A percentile compares a stretch with the other conserved stretches of the same genome.
phyloP scores from a whole-genome alignment of 768 basidiomycete genomes.

The Goffeauzyma gilvescens region DNA sequence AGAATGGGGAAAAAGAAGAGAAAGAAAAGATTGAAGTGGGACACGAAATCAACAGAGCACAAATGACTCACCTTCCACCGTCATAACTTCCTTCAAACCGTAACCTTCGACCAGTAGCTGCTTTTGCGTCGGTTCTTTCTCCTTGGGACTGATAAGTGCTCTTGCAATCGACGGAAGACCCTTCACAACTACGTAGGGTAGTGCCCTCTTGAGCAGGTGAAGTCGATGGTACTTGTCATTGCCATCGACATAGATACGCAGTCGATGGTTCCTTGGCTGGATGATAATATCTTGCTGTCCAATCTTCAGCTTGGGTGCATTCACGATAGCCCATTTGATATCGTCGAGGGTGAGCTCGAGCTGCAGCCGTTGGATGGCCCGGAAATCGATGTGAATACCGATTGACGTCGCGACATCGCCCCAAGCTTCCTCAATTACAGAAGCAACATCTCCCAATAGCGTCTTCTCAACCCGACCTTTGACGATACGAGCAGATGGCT shows the following conservation, averaged over 20 bases:
- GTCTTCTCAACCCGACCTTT: constrained; percentile 94
- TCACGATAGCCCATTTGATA: constrained; percentile 77
- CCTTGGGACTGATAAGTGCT: constrained; percentile 90
- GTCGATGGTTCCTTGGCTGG: constrained; percentile 28
- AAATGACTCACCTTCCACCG: constrained; percentile 55
- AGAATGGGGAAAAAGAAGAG: not conserved
- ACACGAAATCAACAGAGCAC: not conserved
- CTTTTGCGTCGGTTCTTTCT: constrained; percentile 72
- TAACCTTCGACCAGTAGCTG: constrained; percentile 92
- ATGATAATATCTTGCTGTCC: constrained; percentile 45
- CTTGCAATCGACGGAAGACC: constrained; percentile 73
- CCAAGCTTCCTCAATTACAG: constrained; percentile 90
- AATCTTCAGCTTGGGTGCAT: constrained; percentile 74
- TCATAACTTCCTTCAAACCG: constrained; percentile 91
- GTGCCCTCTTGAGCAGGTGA: constrained; percentile 62
- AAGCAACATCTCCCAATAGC: constrained; percentile 77
- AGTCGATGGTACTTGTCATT: constrained; percentile 37
- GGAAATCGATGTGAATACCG: constrained; percentile 72
- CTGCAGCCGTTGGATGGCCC: constrained; percentile 52
- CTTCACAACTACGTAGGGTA: constrained; percentile 83
- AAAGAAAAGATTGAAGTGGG: constrained; percentile 2
- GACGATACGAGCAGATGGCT: constrained; percentile 91
- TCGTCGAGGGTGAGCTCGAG: constrained; percentile 83
- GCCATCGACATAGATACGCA: constrained; percentile 34
- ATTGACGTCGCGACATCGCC: constrained; percentile 80